Evolutionary conservation across 352 stramenopile species (phyloP), one percentile per base, ranked within the genome.

Genomic region (Discostella stelligera): DNA sequence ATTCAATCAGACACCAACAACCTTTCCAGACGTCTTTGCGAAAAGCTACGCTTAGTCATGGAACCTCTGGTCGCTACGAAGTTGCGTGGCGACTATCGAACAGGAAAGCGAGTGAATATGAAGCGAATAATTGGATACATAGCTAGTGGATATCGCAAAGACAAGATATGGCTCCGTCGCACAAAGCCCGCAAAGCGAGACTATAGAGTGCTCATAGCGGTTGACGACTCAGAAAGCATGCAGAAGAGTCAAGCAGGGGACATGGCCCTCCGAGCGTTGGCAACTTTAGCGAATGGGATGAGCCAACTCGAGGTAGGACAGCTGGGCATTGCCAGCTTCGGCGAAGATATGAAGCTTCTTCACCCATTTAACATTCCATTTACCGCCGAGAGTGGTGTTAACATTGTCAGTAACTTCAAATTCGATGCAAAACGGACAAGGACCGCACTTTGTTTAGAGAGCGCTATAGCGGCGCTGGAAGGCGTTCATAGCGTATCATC

Each of bases 211-310:
- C 95, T 99, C 85, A 85, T 99, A 39, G 97, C 96, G 3, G 98
- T 99, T 50, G 98, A 99, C 86, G 95, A 99, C 88, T 99, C 97
- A 5, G 94, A 98, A 85, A 99, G 96, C 18, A 99, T 99, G 98
- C 90, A 94, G 21, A 97, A 99, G 82, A 98, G 96, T 77, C 92
- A 97, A 58, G 95, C 96, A 8, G 96, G 95, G 16, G 95, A 96
- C 14, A 91, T 99, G 81, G 97, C 97, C 16, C 89, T 99, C 1
- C 91, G 96, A 71, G 96, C 97, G 20, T 93, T 99, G 84, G 94
- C 97, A 39, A 98, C 96, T 18, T 84, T 99, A 30, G 97, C 96
- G 62, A 98, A 98, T 77, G 97, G 95, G 10, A 96, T 99, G 87
- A 97, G 94, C 41, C 95, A 98, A 88, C 90, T 99, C 9, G 97